A percentile compares a stretch with the other conserved stretches of the same genome.
These are phyloP conservation scores for Wickerhamomyces rabaulensis DNA, from an alignment of 805 yeast species.

Conservation along the genomic window DNA sequence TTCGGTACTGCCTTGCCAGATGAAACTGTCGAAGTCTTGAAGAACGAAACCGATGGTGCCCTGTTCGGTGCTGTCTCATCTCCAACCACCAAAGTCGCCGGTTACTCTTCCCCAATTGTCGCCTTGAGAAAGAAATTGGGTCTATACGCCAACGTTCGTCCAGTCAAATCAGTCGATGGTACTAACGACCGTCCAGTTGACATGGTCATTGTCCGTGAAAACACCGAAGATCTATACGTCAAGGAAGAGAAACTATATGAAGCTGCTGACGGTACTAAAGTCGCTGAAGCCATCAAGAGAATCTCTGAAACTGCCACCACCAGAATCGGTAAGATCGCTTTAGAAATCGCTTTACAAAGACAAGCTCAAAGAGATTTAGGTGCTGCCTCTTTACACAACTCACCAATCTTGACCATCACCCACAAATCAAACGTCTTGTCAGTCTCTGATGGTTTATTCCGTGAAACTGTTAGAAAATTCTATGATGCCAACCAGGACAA, in stretches of 20 bases:
- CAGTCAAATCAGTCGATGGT: slow-evolving; percentile 89
- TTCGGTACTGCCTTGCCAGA: slow-evolving; percentile 97
- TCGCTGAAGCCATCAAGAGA: slow-evolving; percentile 97
- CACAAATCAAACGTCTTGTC: slow-evolving; percentile 95
- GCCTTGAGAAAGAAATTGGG: slow-evolving; percentile 96
- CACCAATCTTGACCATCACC: slow-evolving; percentile 80
- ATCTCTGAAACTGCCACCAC: slow-evolving; percentile 83
- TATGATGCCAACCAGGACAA: slow-evolving; percentile 48
- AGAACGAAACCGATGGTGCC: slow-evolving; percentile 90
- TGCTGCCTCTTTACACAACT: slow-evolving; percentile 42
- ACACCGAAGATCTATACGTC: slow-evolving; percentile 95
- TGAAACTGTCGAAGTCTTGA: slow-evolving; percentile 74
- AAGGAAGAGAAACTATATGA: slow-evolving; percentile 82
- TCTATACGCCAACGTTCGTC: slow-evolving; percentile 94
- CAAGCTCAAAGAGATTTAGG: slow-evolving; percentile 68
- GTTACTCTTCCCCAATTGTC: slow-evolving; percentile 97
- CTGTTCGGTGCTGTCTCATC: slow-evolving; percentile 96
- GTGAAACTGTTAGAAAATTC: slow-evolving; percentile 61
- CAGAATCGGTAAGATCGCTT: slow-evolving; percentile 85
- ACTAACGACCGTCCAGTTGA: slow-evolving; percentile 80
- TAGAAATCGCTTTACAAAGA: slow-evolving; percentile 90
- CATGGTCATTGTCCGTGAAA: slow-evolving; percentile 97
- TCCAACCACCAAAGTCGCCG: slow-evolving; percentile 89
- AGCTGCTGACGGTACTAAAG: slow-evolving; percentile 75
- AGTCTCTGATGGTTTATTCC: slow-evolving; percentile 90